Evolutionary conservation across 257 asterid genomes (phyloP).

Genomic region (Solanum pennellii): DNA sequence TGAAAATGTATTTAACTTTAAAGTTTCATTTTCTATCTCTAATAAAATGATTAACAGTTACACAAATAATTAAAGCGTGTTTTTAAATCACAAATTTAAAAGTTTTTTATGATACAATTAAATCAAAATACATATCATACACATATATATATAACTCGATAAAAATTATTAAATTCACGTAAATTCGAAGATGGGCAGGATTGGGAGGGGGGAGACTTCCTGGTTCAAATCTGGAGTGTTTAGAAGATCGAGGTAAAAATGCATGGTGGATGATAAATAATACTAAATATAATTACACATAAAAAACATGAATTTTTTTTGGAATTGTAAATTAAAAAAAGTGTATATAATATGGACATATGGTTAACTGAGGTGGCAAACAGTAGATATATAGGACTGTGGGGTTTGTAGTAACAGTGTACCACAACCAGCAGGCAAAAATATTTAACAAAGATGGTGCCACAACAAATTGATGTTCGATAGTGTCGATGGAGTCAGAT

Average conservation of each 20-base stretch:
- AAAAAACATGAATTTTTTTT: background rate
- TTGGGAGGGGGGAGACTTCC: background rate
- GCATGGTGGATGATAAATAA: background rate
- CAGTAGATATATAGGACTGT: background rate
- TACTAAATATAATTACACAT: background rate
- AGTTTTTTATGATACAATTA: background rate
- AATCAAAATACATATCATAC: background rate
- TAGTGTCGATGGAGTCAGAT: background rate
- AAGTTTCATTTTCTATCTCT: background rate
- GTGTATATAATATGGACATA: background rate
- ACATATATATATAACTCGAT: background rate
- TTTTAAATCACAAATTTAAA: background rate
- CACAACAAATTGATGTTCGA: background rate
- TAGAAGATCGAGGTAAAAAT: background rate
- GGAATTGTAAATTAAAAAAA: too few relatives aligned
- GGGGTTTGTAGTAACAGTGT: background rate
- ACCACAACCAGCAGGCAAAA: background rate
- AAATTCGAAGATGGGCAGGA: background rate
- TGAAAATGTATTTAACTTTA: too few relatives aligned
- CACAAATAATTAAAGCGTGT: background rate
- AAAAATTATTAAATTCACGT: background rate
- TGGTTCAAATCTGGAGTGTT: constrained; percentile 5
- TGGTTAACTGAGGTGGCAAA: background rate
- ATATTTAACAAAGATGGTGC: background rate
- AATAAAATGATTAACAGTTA: background rate